Base-by-base conservation (phyloP, 768 basidiomycete genomes). In the Panus rudis region DNA sequence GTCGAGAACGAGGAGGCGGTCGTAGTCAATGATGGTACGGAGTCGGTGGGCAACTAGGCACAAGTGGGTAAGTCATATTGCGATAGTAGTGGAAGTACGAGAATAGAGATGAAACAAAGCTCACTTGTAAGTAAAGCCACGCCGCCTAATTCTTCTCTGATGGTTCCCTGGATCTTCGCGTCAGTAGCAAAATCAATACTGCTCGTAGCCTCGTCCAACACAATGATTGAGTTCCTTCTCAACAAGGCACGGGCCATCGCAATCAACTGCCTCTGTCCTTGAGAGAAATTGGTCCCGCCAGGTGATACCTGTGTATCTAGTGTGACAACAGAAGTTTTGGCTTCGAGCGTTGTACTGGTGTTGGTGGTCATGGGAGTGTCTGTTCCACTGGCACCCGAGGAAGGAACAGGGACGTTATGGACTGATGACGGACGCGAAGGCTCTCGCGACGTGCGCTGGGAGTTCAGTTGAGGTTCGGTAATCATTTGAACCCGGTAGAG, bases 221-320 rank as follows among this genome's bases (percentile, higher is more conserved):
- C 75, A 39, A 91, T 80, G 50, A 91, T 77, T 11, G 79, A 65
- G 54, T 80, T 86, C 6, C 76, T 72, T 14, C 85, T 68, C 23
- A 90, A 67, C 17, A 91, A 65, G 0, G 89, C 87, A 4, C 89
- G 74, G 0, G 88, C 89, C 83, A 91, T 84, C 1, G 87, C 83
- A 41, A 92, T 84, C 13, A 91, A 65, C 54, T 97, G 92, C 8
- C 91, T 63, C 57, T 97, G 92, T 8, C 93, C 92, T 46, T 92
- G 88, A 1, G 88, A 92, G 62, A 96, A 93, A 65, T 96, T 94
- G 23, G 79, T 72, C 0, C 92, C 92, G 0, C 91, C 91, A 1
- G 87, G 72, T 1, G 88, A 88, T 7, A 94, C 84, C 47, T 84
- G 79, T 0, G 84, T 87, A 16, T 87, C 79, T 3, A 94, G 70